phyloP scores from a whole-genome alignment of 2,329 filamentous ascomycete genomes.

The Moelleriella libera region DNA sequence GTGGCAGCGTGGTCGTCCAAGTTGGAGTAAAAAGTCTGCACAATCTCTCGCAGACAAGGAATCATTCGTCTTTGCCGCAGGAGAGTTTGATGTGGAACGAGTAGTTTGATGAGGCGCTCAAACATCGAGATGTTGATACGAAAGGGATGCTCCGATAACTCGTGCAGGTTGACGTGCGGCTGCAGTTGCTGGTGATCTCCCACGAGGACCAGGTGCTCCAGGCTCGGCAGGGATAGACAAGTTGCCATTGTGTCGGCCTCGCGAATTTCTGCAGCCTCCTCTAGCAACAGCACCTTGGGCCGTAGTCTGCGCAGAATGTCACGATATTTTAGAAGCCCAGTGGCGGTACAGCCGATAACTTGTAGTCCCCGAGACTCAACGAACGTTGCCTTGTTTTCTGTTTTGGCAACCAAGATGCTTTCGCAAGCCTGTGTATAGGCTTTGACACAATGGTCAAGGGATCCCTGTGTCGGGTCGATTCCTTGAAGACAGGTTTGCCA shows the following conservation, averaged over 20 bases:
- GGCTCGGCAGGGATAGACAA: conserved; percentile 25
- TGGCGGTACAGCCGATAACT: conserved; percentile 58
- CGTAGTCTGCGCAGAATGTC: conserved; percentile 50
- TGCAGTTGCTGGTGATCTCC: conserved; percentile 73
- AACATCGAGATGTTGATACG: conserved; percentile 65
- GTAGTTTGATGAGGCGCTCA: conserved; percentile 57
- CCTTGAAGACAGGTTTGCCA: background rate
- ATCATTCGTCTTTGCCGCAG: conserved; percentile 51
- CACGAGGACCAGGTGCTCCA: conserved; percentile 43
- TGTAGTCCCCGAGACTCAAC: conserved; percentile 23
- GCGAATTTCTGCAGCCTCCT: conserved; percentile 67
- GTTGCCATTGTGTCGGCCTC: conserved; percentile 45
- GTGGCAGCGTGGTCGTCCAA: conserved; percentile 29
- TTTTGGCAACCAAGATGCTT: conserved; percentile 40
- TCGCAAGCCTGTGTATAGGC: conserved; percentile 34
- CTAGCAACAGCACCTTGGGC: conserved; percentile 57
- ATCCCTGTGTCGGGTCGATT: background rate
- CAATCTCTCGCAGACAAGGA: conserved; percentile 26
- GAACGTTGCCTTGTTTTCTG: conserved; percentile 38
- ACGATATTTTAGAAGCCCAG: conserved; percentile 69
- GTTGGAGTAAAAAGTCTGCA: conserved; percentile 31
- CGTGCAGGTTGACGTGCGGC: conserved; percentile 49
- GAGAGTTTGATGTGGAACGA: conserved; percentile 49
- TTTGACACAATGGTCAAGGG: conserved; percentile 23
- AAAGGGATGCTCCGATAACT: conserved; percentile 46